Evolutionary conservation across 768 basidiomycete genomes (phyloP).

Genomic region (Lyophyllum shimeji): DNA sequence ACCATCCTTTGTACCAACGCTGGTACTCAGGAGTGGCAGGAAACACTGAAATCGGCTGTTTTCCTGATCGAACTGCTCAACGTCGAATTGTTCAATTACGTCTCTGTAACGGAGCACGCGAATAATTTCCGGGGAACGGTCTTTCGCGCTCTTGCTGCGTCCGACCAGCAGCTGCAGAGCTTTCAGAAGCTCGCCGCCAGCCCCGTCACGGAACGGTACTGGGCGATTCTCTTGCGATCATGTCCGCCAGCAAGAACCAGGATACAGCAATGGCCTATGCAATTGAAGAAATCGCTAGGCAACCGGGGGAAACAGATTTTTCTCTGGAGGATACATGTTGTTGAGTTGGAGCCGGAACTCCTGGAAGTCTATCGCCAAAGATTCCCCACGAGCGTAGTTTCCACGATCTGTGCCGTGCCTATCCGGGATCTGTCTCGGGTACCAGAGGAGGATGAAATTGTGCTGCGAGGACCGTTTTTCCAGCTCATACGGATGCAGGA

Average conservation of each 20-base stretch:
- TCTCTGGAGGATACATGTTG: constrained; percentile 20
- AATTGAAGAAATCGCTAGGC: constrained; percentile 3
- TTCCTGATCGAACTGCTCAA: constrained; percentile 24
- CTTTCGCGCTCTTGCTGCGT: constrained; percentile 18
- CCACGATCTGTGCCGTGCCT: constrained; percentile 22
- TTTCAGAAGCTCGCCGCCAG: constrained; percentile 18
- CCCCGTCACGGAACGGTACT: constrained; percentile 20
- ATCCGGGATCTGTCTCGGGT: constrained; percentile 19
- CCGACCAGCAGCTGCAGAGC: constrained; percentile 13
- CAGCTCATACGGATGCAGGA: constrained; percentile 17
- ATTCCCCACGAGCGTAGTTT: constrained; percentile 21
- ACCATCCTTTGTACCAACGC: constrained; percentile 16
- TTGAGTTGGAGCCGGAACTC: constrained; percentile 12
- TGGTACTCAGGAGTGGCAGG: constrained; percentile 6
- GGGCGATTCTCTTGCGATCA: constrained; percentile 22
- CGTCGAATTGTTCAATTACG: constrained; percentile 24
- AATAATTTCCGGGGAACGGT: constrained; percentile 18
- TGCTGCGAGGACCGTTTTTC: constrained; percentile 23
- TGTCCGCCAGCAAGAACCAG: constrained; percentile 18
- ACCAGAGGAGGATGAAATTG: constrained; percentile 20
- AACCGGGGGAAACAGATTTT: constrained; percentile 9
- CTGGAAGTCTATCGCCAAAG: constrained; percentile 13
- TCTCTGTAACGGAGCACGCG: constrained; percentile 3
- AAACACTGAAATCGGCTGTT: constrained; percentile 16
- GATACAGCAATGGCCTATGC: constrained; percentile 17